phyloP scores from a whole-genome alignment of 2,329 filamentous ascomycete species.

The Gaeumannomyces sp. region DNA sequence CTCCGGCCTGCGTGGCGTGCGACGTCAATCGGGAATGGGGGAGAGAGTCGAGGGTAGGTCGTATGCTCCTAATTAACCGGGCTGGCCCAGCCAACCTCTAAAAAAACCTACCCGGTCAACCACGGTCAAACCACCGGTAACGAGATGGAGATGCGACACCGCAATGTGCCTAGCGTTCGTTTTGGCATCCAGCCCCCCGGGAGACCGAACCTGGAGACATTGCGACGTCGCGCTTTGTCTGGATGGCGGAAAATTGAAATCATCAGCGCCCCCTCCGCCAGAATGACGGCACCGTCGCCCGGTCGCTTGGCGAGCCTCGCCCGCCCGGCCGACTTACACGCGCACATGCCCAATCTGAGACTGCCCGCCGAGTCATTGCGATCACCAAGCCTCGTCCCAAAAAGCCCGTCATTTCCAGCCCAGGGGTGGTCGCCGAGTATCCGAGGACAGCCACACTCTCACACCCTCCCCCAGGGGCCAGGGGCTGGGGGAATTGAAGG shows the following conservation, averaged over 20 bases:
- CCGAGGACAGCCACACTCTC: not conserved
- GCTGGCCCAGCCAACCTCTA: not conserved
- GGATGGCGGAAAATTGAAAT: not conserved
- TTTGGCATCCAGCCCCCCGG: not conserved
- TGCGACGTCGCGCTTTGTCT: not conserved
- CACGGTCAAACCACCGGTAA: not conserved
- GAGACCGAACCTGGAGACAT: not conserved
- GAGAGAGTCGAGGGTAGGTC: no score
- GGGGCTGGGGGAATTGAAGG: no score
- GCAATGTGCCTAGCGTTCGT: not conserved
- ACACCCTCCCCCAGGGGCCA: no score
- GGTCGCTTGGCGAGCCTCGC: no score
- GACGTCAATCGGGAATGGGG: no score
- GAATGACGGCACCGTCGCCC: no score
- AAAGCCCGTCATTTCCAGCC: constrained; percentile 1
- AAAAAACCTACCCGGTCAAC: not conserved
- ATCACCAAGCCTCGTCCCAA: not conserved
- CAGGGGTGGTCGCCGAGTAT: not conserved
- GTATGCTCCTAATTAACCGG: not conserved
- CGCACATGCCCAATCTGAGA: not conserved
- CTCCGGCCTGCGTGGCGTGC: no score
- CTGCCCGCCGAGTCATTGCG: not conserved
- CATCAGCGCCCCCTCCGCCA: no score
- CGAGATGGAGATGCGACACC: not conserved
- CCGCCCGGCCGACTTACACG: not conserved